phyloP scores from a whole-genome alignment of 2,329 filamentous ascomycete genomes.

The Paraphaeosphaeria minitans region DNA sequence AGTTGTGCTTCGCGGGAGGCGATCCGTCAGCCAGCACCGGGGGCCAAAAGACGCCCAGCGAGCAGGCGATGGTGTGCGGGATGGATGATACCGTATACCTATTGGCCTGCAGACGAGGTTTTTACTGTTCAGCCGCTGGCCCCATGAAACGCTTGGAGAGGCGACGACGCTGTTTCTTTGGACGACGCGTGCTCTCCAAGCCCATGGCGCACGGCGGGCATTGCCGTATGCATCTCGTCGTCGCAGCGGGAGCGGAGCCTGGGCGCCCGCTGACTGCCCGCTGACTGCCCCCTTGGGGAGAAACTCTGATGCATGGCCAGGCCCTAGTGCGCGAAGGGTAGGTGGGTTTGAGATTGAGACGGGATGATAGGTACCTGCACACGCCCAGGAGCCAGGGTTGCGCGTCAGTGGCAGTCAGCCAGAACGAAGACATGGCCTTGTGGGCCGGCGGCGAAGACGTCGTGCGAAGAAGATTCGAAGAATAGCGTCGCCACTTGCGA shows the following conservation, averaged over 20 bases:
- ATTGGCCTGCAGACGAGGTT: background rate
- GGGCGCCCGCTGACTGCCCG: background rate
- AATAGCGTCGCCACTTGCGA: too few relatives aligned
- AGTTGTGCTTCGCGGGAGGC: background rate
- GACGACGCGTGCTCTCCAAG: background rate
- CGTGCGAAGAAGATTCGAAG: too few relatives aligned
- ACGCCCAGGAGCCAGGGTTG: background rate
- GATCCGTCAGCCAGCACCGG: background rate
- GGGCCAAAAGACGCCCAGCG: background rate
- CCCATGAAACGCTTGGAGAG: background rate
- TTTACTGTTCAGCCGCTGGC: background rate
- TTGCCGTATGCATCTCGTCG: background rate
- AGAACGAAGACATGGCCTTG: background rate
- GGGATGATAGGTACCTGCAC: too few relatives aligned
- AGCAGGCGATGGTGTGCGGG: conserved; percentile 1
- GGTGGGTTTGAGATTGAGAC: background rate
- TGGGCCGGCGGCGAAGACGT: too few relatives aligned
- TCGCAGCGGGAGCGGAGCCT: background rate
- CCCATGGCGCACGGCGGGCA: too few relatives aligned
- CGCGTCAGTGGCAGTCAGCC: background rate
- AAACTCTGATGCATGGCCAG: background rate
- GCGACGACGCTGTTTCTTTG: background rate
- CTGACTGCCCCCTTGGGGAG: background rate
- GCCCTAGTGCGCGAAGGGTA: conserved; percentile 1
- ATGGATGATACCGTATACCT: background rate